Base-by-base conservation (phyloP, 2,329 filamentous ascomycete genomes). In the Penicillium digitatum region DNA sequence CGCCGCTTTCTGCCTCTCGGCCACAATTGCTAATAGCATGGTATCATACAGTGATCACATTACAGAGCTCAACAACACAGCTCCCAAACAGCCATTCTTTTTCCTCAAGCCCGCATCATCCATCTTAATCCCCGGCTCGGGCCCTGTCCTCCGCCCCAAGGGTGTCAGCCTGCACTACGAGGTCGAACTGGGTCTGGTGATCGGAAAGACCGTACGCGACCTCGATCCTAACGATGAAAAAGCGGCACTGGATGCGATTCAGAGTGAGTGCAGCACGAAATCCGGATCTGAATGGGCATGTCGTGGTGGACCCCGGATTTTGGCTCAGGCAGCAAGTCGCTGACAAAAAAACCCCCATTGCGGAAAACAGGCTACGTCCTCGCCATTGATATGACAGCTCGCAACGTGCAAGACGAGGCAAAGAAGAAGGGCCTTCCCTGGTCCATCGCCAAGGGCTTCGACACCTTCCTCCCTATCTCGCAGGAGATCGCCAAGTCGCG, bases 401-500 rank as follows among this genome's bases (percentile, higher is more conserved):
- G 94, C 62, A 97, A 97, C 74, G 84, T 90, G 7, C 94, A 99
- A 77, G 89, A 96, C 66, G 91, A 96, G 78, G 93, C 93, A 62
- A 99, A 97, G 84, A 90, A 88, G 77, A 96, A 94, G 80, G 91
- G 94, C 34, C 85, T 97, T 16, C 94, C 94, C 8, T 99, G 94
- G 94, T 86, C 87, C 67, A 96, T 96, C 63, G 88, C 90, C 64
- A 99, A 99, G 79, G 94, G 94, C 44, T 99, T 97, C 72, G 94
- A 99, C 74, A 97, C 94, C 3, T 99, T 99, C 79, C 81, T 95
- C 48, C 94, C 94, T 55, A 82, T 99, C 69, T 90, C 87, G 72
- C 79, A 87, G 61, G 80, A 89, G 52, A 95, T 99, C 66, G 79
- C 85, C 64, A 95, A 95, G 78, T 80, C 83, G 34, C 81, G 82